Evolutionary conservation across 2,329 filamentous ascomycete genomes (phyloP), one percentile per base, ranked within the genome.

Genomic region (Ascochyta fabae): DNA sequence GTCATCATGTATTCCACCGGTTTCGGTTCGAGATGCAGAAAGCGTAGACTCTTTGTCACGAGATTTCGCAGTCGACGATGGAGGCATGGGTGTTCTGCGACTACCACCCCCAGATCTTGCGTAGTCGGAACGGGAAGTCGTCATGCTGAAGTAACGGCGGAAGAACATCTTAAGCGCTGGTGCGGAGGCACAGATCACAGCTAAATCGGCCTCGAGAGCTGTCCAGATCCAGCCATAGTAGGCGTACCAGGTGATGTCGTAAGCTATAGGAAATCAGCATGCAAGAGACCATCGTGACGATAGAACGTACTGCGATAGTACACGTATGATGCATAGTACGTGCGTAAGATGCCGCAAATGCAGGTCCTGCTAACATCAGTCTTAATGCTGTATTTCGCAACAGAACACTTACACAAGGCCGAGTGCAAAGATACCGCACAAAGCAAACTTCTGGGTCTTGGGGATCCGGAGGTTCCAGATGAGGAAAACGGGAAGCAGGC

Each of bases 141-240:
- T 56, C 8, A 62, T 47, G 39, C 60, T 66, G 46, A 79, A 69
- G 62, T 78, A 79, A 16, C 69, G 72, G n/a, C 68, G 66, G 68
- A 80, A 78, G 59, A 79, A 76, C 16, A 77, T 70, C 27, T 79
- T 78, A 23, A 81, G 66, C 1, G 79, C 76, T 1, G 78, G 78
- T 0, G 75, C 76, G 1, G 73, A 76, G 3, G 77, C 75, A 52
- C 77, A 79, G 35, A 79, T 73, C 12, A 80, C 71, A 13, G 69
- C 77, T 1, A 80, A 65, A 38, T 76, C 68, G 4, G 76, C 71
- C 61, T 80, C 78, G 1, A 78, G 58, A 7, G 72, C 70, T 4
- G 78, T 78, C 74, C 76, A 77, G 4, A 76, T 62, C 68, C 74
- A 78, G 15, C 72, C 72, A 31, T 75, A 68, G 47, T 71, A 73